Base-by-base conservation (phyloP, 768 basidiomycete genomes). In the Agaricus sinodeliciosus region DNA sequence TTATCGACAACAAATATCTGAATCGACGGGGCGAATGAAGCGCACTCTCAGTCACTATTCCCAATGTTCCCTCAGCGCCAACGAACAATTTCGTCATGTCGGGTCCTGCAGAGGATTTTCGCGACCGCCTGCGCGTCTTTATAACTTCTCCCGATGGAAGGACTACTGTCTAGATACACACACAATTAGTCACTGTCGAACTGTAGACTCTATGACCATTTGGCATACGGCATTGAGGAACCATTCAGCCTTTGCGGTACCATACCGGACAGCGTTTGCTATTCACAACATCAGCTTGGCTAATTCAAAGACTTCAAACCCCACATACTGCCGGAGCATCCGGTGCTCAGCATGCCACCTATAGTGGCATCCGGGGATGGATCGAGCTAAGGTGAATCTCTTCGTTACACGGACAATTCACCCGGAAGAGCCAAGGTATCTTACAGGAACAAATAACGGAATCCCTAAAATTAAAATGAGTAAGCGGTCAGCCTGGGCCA, bases 211-310 rank as follows among this genome's bases (percentile, higher is more conserved):
- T 9, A 19, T 40, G 11, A 9, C 15, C 3, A 31, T 22, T 28
- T n/a, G 22, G 55, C 63, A 27, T 61, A 90, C 90, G 19, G 79
- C 79, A 59, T 93, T 94, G 39, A 94, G 70, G 61, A 94, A 90
- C 92, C 91, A 94, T 69, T 94, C 91, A 0, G 75, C 88, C 63
- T 86, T 90, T 0, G 90, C 91, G 6, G 91, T 94, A 9, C 90
- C 93, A 62, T 93, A 94, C 19, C 90, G 72, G 1, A 90, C 89
- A 1, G 88, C 87, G 58, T 89, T 90, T 0, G 87, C 87, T 80
- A 54, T 13, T 34, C 9, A 13, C 31, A 46, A 13, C 13, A 46
- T 40, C 18, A 42, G 35, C 15, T 44, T 44, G 18, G 36, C 2
- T 35, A 27, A 27, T 8, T 43, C 46, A 22, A 11, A 11, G 8